These are phyloP conservation scores for Desmodesmus armatus DNA, from an alignment of 139 green algal genomes.

Conservation along the genomic window DNA sequence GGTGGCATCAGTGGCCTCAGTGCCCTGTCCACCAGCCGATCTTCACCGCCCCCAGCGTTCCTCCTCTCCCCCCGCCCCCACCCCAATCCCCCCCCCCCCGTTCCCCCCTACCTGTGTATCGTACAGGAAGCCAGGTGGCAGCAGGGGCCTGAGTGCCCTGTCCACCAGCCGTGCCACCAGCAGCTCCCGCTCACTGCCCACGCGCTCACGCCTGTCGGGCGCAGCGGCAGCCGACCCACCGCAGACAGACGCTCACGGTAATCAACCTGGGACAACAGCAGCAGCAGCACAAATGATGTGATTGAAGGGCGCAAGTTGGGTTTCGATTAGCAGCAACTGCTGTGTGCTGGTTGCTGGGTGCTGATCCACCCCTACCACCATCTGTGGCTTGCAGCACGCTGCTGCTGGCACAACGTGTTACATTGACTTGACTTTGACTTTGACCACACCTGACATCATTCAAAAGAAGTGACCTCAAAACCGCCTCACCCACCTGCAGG, in stretches of 20 bases:
- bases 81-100: too few relatives aligned
- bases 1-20: conserved; percentile 80
- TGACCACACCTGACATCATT: not conserved
- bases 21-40: conserved; percentile 72
- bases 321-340: not conserved
- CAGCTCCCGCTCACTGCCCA: conserved; percentile 73
- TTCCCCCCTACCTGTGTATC: conserved; percentile 71
- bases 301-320: not conserved
- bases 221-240: conserved; percentile 74
- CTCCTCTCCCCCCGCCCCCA: too few relatives aligned
- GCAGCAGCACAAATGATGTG: not conserved
- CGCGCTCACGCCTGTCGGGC: conserved; percentile 70
- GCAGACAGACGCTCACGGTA: conserved; percentile 80
- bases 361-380: not conserved
- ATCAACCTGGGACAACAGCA: conserved; percentile 69
- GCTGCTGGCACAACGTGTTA: too few relatives aligned
- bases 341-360: not conserved
- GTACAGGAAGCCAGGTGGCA: conserved; percentile 70
- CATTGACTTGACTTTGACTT: too few relatives aligned
- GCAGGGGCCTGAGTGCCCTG: conserved; percentile 79
- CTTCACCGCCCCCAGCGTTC: too few relatives aligned
- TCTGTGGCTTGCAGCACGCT: not conserved
- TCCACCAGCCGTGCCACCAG: conserved; percentile 66
- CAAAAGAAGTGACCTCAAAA: not conserved
- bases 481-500: conserved; percentile 52